These are phyloP conservation scores for Castanea mollissima DNA, from an alignment of 306 rosid species.

Conservation along the genomic window DNA sequence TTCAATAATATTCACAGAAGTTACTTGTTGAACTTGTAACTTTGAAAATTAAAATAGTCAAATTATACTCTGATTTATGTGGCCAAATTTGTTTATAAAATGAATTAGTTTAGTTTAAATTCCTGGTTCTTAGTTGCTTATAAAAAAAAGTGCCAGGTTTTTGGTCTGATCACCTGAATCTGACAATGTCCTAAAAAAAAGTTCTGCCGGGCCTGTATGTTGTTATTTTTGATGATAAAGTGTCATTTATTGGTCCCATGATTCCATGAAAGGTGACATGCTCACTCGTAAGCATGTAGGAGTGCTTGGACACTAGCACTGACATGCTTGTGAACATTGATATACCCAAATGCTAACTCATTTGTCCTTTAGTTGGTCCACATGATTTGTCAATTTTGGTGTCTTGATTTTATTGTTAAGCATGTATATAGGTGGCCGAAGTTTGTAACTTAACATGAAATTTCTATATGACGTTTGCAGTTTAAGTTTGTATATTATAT, in stretches of 20 bases:
- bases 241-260: no score
- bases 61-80: neutral
- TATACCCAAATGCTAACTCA: neutral
- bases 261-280: neutral
- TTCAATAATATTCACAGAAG: neutral
- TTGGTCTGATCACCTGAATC: no score
- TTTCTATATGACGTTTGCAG: conserved; percentile 4
- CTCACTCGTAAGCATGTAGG: neutral
- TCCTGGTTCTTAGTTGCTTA: no score
- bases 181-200: neutral
- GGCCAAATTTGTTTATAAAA: no score
- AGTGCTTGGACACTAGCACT: neutral
- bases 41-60: neutral
- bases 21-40: neutral
- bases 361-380: neutral
- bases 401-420: conserved; percentile 10
- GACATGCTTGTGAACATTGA: neutral
- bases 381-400: neutral
- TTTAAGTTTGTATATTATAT: neutral
- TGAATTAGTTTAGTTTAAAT: no score
- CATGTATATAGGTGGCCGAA: conserved; percentile 15
- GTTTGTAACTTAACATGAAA: conserved; percentile 6
- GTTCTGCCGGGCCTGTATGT: neutral
- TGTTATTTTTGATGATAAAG: neutral
- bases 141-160: no score